Evolutionary conservation across 345 rosid species (phyloP).

Genomic region (Mangifera indica): DNA sequence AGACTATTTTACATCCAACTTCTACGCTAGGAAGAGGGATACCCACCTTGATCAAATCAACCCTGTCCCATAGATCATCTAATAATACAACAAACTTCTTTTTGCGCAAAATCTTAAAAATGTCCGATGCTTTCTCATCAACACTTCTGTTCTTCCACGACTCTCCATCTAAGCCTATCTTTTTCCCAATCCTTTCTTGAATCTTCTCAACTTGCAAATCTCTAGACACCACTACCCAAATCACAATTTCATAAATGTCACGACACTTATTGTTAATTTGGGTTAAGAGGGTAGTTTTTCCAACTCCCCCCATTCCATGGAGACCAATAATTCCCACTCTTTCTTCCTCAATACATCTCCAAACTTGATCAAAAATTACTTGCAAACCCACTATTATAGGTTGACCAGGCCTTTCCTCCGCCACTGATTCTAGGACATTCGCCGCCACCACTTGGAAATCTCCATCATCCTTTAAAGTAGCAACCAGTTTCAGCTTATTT

Average conservation of each 20-base stretch:
- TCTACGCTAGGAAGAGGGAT: not conserved
- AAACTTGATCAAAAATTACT: not conserved
- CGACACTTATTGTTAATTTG: slow-evolving; percentile 9
- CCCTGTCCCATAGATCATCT: slow-evolving; percentile 23
- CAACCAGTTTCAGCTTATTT: not conserved
- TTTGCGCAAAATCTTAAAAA: not conserved
- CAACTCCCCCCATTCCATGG: slow-evolving; percentile 8
- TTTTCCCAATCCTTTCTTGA: not conserved
- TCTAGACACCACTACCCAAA: slow-evolving; percentile 8
- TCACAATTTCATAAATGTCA: not conserved
- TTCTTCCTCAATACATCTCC: slow-evolving; percentile 2
- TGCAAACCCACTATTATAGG: not conserved
- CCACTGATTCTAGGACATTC: not conserved
- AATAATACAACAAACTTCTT: slow-evolving; percentile 12
- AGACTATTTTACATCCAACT: slow-evolving; percentile 4
- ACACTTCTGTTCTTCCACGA: not conserved
- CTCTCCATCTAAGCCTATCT: not conserved
- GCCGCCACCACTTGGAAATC: not conserved
- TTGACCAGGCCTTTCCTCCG: not conserved
- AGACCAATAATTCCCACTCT: not conserved
- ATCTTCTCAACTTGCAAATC: not conserved
- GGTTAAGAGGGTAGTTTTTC: not conserved
- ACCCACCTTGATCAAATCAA: not conserved
- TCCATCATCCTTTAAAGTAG: not conserved
- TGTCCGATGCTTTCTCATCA: not conserved